Percentiles rank a stretch among this genome's conserved stretches.
phyloP scores from a whole-genome alignment of 352 stramenopile genomes.

The Thalassiosira oceanica region DNA sequence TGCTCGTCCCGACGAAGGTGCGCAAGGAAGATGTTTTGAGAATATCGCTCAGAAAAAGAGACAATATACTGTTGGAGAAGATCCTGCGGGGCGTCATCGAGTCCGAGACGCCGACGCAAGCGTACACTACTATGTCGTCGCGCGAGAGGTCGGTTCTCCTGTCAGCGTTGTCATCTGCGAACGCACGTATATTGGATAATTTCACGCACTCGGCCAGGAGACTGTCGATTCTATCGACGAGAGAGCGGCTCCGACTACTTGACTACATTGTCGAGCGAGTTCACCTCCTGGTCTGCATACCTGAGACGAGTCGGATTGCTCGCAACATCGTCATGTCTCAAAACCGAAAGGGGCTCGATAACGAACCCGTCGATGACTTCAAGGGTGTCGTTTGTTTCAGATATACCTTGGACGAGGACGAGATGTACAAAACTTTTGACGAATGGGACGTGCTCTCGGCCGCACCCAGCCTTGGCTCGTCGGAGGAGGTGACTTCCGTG shows the following conservation, averaged over 20 bases:
- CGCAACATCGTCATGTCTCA: conserved; percentile 59
- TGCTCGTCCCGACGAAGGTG: conserved; percentile 46
- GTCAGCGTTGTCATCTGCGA: conserved; percentile 22
- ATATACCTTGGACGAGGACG: conserved; percentile 52
- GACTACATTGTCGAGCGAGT: conserved; percentile 58
- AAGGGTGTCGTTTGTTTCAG: conserved; percentile 62
- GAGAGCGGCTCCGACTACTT: conserved; percentile 41
- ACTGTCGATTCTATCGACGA: conserved; percentile 25
- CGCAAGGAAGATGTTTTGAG: conserved; percentile 40
- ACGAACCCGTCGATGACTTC: conserved; percentile 60
- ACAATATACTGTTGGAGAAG: conserved; percentile 46
- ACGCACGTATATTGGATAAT: conserved; percentile 45
- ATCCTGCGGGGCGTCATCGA: conserved; percentile 29
- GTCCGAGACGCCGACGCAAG: conserved; percentile 1
- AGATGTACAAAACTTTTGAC: conserved; percentile 63
- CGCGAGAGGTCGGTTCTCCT: conserved; percentile 19
- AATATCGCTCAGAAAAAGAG: conserved; percentile 44
- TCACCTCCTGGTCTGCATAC: conserved; percentile 50
- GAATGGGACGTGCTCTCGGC: conserved; percentile 43
- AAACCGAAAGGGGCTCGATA: conserved; percentile 52
- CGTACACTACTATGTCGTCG: conserved; percentile 14
- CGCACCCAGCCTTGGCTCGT: conserved; percentile 1
- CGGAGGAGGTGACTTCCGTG: conserved; percentile 14
- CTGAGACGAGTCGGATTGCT: conserved; percentile 50
- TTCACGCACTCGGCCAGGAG: conserved; percentile 33